Base-by-base conservation (phyloP, 208 protist species). In the Crithidia sp. region DNA sequence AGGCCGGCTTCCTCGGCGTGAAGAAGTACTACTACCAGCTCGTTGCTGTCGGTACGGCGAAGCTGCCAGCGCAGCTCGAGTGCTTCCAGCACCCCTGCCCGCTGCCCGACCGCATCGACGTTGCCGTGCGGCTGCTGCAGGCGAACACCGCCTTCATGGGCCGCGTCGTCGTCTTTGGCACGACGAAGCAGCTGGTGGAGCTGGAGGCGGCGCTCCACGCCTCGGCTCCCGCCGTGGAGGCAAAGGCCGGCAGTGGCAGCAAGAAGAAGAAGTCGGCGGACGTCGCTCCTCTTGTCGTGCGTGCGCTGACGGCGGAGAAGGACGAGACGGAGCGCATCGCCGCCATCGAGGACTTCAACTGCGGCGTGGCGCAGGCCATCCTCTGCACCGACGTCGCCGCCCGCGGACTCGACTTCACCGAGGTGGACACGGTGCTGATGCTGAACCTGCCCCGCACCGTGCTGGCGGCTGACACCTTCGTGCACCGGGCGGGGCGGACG, bases 401-500 rank as follows among this genome's bases (percentile, higher is more conserved):
- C 2, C 95, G 98, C 52, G 98, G 98, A 17, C 79, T 99, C 9
- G 98, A 99, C 86, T 92, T 99, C 47, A 83, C 90, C 9, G 77
- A 57, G 36, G 96, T 99, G 28, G 85, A 97, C 64, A 97, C 94
- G 81, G 98, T 99, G 41, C 62, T 99, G 36, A 99, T 99, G 91
- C 97, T 98, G 61, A 98, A 98, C 71, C 87, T 98, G 19, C 98
- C 98, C 6, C 59, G 57, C 53, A 59, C 61, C 40, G 49, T 55
- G 12, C 88, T 93, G 59, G 91, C 97, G 10, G 75, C 89, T 9
- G 92, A 96, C 60, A 97, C 98, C 14, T 99, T 99, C 74, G 88
- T 99, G n/a, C 98, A 99, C 79, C 89, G 98, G 64, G 92, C 98
- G 7, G 98, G 98, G 13, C 88, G 98, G 55, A 99, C 98, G 19